Base-by-base conservation (phyloP, 1,284 basidiomycete genomes). In the Polyporus tsugae region DNA sequence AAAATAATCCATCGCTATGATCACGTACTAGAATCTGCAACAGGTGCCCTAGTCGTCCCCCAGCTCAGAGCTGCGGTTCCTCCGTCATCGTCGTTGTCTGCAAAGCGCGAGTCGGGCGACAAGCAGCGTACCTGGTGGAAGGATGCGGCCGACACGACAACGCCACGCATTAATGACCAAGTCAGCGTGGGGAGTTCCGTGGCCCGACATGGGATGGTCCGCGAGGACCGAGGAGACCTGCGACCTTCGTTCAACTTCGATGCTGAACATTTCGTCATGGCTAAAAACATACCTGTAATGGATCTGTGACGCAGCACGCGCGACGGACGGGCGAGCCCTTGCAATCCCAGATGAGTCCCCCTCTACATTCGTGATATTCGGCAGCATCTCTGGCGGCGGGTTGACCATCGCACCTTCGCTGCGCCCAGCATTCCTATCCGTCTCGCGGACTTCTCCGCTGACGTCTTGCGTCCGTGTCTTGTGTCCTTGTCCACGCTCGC, bases 1-100 rank as follows among this genome's bases (percentile, higher is more conserved):
- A n/a, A n/a, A n/a, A n/a, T n/a, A n/a, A n/a, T n/a, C n/a, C 29
- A 29, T 29, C 29, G 29, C 29, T 29, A 29, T 29, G 29, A 29
- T 29, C 29, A 29, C 29, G 61, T 68, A 94, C 95, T 63, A 98
- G 79, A 53, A 97, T 95, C 70, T 96, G 94, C 6, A 98, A 81
- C 1, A 98, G 84, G 79, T 97, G 95, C 1, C 93, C 94, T 29
- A 98, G 81, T 2, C 96, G 87, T 41, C 91, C 89, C 6, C 96
- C 96, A 7, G 96, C n/a, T n/a, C n/a, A n/a, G n/a, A n/a, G n/a
- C 96, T 1, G 95, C 95, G 0, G 92, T 91, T 80, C 98, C 96
- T 1, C 95, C 95, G 71, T 98, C 94, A 70, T 98, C 96, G 70
- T 97, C 95, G 70, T 97, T 96, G 77, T 98, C 96, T 96, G 72